Conservation (phyloP, 164 flowering plant species). For the Vitis cinerea region DNA sequence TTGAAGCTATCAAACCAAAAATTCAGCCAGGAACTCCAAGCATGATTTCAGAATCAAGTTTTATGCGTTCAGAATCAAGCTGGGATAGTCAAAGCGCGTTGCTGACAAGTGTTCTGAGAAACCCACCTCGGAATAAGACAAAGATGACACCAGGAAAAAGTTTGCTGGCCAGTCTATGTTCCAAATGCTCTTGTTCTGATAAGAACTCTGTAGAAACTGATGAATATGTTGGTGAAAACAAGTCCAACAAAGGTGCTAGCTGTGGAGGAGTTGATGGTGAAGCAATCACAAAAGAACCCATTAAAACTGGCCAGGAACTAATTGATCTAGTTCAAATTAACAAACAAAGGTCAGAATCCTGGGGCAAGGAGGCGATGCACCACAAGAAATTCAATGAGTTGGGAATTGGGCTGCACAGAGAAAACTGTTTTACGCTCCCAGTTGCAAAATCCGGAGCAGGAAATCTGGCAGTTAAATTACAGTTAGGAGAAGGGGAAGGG, state of each 20-base stretch:
- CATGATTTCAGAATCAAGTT: slow-evolving; percentile 57
- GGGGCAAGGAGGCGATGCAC: slow-evolving; percentile 13
- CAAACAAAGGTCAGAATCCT: slow-evolving; percentile 7
- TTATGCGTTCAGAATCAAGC: slow-evolving; percentile 58
- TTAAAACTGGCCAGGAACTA: slow-evolving; percentile 2
- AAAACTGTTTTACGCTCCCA: slow-evolving; percentile 26
- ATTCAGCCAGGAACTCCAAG: slow-evolving; percentile 43
- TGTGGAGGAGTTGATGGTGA: slow-evolving; percentile 9
- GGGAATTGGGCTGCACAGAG: slow-evolving; percentile 16
- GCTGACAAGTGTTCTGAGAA: slow-evolving; percentile 23
- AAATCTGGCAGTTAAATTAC: slow-evolving; percentile 12
- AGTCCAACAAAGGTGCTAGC: slow-evolving; percentile 11
- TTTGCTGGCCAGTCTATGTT: slow-evolving; percentile 37
- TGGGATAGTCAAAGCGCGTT: slow-evolving; percentile 72
- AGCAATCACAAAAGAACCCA: slow-evolving; percentile 6
- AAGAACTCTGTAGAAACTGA: slow-evolving; percentile 36
- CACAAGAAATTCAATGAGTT: too few relatives aligned
- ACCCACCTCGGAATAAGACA: slow-evolving; percentile 10
- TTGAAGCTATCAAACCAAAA: slow-evolving; percentile 13
- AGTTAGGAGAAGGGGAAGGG: slow-evolving; percentile 11
- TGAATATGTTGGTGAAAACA: slow-evolving; percentile 19
- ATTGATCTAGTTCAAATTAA: slow-evolving; percentile 11
- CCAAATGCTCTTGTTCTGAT: slow-evolving; percentile 46
- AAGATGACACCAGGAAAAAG: slow-evolving; percentile 28
- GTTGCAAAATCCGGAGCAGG: slow-evolving; percentile 13